phyloP scores from a whole-genome alignment of 768 basidiomycete genomes.

The Phanerochaete sordida region DNA sequence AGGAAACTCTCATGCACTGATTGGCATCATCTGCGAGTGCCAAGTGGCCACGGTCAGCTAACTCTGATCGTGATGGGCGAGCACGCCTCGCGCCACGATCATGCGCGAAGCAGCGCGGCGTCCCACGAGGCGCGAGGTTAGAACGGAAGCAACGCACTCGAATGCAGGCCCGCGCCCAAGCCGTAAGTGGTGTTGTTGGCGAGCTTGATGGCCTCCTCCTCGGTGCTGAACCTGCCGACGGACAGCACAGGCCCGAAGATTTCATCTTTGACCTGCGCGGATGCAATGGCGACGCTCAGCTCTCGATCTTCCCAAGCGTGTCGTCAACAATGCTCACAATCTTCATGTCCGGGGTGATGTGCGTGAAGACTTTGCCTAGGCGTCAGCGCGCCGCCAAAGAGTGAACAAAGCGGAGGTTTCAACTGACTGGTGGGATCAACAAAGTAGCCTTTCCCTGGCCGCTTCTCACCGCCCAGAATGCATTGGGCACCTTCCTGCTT shows the following conservation, averaged over 20 bases:
- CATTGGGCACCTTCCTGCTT: conserved; percentile 80
- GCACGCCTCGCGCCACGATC: conserved; percentile 1
- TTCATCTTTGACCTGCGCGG: conserved; percentile 35
- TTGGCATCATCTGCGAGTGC: conserved; percentile 60
- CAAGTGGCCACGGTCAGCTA: conserved; percentile 14
- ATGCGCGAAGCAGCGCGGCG: not conserved
- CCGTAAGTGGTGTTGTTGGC: conserved; percentile 92
- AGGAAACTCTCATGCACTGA: conserved; percentile 87
- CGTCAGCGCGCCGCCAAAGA: not conserved
- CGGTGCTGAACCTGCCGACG: conserved; percentile 79
- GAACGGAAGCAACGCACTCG: conserved; percentile 45
- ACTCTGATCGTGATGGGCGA: conserved; percentile 4
- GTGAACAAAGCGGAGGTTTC: not conserved
- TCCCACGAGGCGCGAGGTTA: not conserved
- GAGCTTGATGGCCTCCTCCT: conserved; percentile 78
- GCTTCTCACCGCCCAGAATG: conserved; percentile 76
- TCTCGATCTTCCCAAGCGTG: not conserved
- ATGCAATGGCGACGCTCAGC: not conserved
- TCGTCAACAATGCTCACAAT: conserved; percentile 49
- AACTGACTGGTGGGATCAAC: conserved; percentile 84
- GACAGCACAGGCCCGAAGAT: conserved; percentile 95
- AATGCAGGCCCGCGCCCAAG: conserved; percentile 88
- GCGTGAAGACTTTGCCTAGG: conserved; percentile 63
- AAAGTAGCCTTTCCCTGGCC: conserved; percentile 76
- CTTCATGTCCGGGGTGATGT: conserved; percentile 78